Base-by-base conservation (phyloP, 2,329 filamentous ascomycete species). In the Fusarium concolor region DNA sequence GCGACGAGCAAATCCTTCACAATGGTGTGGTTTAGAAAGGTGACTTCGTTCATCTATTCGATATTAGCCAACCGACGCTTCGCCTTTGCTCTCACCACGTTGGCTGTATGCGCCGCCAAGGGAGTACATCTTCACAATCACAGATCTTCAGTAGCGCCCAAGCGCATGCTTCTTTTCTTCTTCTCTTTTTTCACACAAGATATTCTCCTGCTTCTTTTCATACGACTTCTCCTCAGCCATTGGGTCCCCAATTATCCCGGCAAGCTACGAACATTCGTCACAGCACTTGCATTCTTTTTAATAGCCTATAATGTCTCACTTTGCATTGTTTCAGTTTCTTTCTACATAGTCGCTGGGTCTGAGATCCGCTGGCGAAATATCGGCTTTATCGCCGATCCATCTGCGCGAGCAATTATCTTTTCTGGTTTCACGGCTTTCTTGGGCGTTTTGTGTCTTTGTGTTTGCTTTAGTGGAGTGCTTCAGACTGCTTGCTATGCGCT, bases 341-440 rank as follows among this genome's bases (percentile, higher is more conserved):
- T 79, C 42, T 79, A 77, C 56, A 52, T 67, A 10, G 72, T 78
- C 11, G 70, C 78, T 7, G 77, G 77, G 8, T 75, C 77, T 0
- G 78, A 79, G 26, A 73, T 79, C 6, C 78, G 75, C 43, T 79
- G 78, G 77, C 72, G 76, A 14, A 79, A 79, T 46, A 68, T 78
- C n/a, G 76, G 67, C 1, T 51, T 79, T 10, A 77, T 73, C 2
- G 68, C 73, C 17, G 78, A 79, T 24, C 65, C 77, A 2, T 71
- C 76, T 1, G 75, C 77, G 3, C 71, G 77, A 42, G 67, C 70
- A 8, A 69, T 79, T n/a, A 65, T 80, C 17, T 67, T 79, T 28
- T 74, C 78, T 1, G 78, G 78, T 1, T 45, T 76, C 17, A 65
- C 78, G 38, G 75, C 75, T 5, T 73, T 75, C 8, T 10, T 61